These are phyloP conservation scores for Rosellinia necatrix DNA, from an alignment of 2,329 filamentous ascomycete genomes.

Conservation along the genomic window DNA sequence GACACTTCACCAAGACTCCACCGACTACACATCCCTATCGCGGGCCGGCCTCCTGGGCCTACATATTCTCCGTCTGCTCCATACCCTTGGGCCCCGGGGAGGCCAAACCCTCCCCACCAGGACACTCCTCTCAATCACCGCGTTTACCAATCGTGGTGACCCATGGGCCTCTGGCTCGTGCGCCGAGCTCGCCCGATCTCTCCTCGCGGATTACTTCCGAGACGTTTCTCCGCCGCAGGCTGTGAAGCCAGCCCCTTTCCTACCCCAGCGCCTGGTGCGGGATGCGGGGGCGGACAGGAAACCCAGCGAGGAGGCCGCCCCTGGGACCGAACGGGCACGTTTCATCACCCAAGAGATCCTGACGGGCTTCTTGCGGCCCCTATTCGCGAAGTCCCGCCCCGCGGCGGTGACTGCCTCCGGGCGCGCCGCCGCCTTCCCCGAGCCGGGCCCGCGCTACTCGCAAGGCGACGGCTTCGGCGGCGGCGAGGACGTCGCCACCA, in stretches of 20 bases:
- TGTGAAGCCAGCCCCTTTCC: background rate
- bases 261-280: background rate
- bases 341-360: conserved; percentile 64
- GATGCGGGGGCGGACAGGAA: background rate
- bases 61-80: conserved; percentile 35
- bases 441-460: conserved; percentile 44
- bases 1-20: conserved; percentile 24
- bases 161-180: conserved; percentile 33
- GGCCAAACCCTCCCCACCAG: conserved; percentile 20
- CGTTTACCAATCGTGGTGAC: conserved; percentile 36
- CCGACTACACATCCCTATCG: conserved; percentile 31
- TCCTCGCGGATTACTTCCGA: conserved; percentile 29
- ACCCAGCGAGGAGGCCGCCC: background rate
- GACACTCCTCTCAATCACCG: conserved; percentile 39
- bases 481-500: conserved; percentile 43
- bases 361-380: conserved; percentile 65
- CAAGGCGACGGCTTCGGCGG: conserved; percentile 41
- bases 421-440: conserved; percentile 55
- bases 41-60: conserved; percentile 34
- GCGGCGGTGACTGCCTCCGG: conserved; percentile 60
- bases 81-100: conserved; percentile 17
- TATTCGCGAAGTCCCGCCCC: conserved; percentile 65
- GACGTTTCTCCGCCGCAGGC: background rate
- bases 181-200: conserved; percentile 15
- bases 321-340: conserved; percentile 7